A percentile compares a stretch with the other conserved stretches of the same genome.
Conservation (phyloP, 2,329 filamentous ascomycete species). For the Penicillium aurantiogriseum region DNA sequence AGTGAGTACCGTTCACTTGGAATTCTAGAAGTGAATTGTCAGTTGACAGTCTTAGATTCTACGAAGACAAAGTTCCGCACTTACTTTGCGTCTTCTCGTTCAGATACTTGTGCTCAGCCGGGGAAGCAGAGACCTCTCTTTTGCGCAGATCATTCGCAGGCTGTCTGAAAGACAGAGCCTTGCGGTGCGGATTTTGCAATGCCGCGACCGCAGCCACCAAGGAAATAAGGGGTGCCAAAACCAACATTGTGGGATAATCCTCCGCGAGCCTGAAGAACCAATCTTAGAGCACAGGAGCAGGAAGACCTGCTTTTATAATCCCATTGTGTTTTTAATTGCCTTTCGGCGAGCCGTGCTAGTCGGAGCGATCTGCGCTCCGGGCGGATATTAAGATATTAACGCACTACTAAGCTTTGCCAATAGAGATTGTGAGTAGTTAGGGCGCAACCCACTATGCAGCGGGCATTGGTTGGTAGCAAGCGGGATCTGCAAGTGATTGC, state of each 20-base stretch:
- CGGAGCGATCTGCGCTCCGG: background rate
- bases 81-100: conserved; percentile 17
- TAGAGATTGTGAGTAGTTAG: background rate
- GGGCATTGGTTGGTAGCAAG: conserved; percentile 2
- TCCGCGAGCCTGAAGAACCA: background rate
- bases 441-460: background rate
- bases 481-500: conserved; percentile 9
- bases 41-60: background rate
- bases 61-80: background rate
- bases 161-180: conserved; percentile 1
- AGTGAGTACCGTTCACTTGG: conserved; percentile 60
- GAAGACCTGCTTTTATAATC: background rate
- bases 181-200: conserved; percentile 23
- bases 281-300: accelerated
- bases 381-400: background rate
- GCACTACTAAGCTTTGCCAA: conserved; percentile 1
- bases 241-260: conserved; percentile 6
- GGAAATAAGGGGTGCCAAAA: conserved; percentile 6
- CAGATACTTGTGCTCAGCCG: conserved; percentile 11
- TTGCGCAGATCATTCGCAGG: background rate
- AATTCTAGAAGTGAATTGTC: conserved; percentile 49
- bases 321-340: background rate
- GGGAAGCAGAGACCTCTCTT: background rate
- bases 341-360: too few relatives aligned
- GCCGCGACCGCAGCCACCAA: conserved; percentile 11